A percentile compares a stretch with the other conserved stretches of the same genome.
Evolutionary conservation across 441 rosid species (phyloP).

Genomic region (Brassica hybrid): DNA sequence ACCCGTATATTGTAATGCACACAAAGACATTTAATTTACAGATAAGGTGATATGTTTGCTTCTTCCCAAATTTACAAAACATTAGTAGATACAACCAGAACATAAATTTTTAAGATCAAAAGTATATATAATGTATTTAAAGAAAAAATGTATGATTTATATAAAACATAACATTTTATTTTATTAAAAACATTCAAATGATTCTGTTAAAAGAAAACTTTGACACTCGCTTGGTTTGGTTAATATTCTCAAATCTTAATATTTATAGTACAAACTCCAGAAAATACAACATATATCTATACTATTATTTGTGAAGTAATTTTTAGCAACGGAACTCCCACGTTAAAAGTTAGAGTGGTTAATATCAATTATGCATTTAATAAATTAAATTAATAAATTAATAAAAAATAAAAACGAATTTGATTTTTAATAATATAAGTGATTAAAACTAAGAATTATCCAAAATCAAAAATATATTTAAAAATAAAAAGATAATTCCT

Average conservation of each 20-base stretch:
- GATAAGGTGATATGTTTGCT: constrained; percentile 9
- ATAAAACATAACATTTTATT: neutral
- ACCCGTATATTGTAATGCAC: constrained; percentile 13
- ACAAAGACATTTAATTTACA: neutral
- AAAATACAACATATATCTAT: neutral
- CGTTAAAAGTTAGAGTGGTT: too few species aligned
- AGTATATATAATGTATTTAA: neutral
- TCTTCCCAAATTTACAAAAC: neutral
- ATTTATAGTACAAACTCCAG: neutral
- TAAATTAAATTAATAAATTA: too few species aligned
- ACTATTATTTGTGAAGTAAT: too few species aligned
- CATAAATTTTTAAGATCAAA: neutral
- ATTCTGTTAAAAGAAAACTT: neutral
- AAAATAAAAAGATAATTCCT: too few species aligned
- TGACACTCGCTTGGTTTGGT: neutral
- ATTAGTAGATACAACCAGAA: neutral
- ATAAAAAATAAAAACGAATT: too few species aligned
- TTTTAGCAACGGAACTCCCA: too few species aligned
- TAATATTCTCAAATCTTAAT: neutral
- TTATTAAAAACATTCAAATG: neutral
- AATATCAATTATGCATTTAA: too few species aligned
- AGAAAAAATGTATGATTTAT: neutral
- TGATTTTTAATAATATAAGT: too few species aligned
- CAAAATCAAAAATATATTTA: too few species aligned
- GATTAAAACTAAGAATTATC: too few species aligned